Conservation (phyloP, 2,329 filamentous ascomycete genomes). For the Fusarium graminum region DNA sequence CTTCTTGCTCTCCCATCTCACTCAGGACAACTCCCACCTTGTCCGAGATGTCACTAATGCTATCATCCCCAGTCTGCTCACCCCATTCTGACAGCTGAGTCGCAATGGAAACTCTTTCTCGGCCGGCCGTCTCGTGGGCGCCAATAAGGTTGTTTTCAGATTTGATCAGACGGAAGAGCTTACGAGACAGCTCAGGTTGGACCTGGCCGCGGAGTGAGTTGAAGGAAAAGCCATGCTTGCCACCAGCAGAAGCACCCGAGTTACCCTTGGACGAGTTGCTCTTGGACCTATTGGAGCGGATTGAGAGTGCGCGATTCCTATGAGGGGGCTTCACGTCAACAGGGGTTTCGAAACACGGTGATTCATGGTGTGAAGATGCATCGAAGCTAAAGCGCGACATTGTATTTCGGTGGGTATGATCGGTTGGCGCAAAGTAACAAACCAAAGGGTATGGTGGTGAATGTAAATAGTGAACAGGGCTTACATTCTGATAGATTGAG, state of each 20-base stretch:
- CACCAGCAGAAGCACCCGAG: constrained; percentile 54
- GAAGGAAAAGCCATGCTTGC: constrained; percentile 81
- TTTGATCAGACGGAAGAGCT: constrained; percentile 93
- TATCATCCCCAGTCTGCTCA: constrained; percentile 88
- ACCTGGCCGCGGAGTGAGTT: constrained; percentile 85
- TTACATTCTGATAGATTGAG: constrained; percentile 41
- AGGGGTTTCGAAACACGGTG: constrained; percentile 37
- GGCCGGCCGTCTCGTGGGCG: constrained; percentile 85
- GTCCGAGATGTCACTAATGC: constrained; percentile 90
- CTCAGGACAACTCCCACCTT: constrained; percentile 94
- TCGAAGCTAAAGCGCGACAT: constrained; percentile 55
- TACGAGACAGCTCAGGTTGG: constrained; percentile 90
- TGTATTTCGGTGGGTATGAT: constrained; percentile 4
- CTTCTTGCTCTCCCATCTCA: constrained; percentile 95
- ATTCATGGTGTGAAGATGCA: constrained; percentile 41
- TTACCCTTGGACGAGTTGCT: constrained; percentile 49
- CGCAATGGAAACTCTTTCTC: constrained; percentile 86
- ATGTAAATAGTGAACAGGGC: constrained; percentile 18
- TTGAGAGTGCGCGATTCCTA: constrained; percentile 81
- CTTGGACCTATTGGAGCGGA: constrained; percentile 72
- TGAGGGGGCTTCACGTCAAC: constrained; percentile 47
- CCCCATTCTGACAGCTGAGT: constrained; percentile 97
- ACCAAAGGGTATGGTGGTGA: neutral
- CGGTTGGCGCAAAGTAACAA: constrained; percentile 1
- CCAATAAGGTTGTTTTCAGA: constrained; percentile 89